A percentile compares a stretch with the other conserved stretches of the same genome.
These are phyloP conservation scores for Chaetoscypha palmicola DNA, from an alignment of 2,329 filamentous ascomycete genomes.

Conservation along the genomic window DNA sequence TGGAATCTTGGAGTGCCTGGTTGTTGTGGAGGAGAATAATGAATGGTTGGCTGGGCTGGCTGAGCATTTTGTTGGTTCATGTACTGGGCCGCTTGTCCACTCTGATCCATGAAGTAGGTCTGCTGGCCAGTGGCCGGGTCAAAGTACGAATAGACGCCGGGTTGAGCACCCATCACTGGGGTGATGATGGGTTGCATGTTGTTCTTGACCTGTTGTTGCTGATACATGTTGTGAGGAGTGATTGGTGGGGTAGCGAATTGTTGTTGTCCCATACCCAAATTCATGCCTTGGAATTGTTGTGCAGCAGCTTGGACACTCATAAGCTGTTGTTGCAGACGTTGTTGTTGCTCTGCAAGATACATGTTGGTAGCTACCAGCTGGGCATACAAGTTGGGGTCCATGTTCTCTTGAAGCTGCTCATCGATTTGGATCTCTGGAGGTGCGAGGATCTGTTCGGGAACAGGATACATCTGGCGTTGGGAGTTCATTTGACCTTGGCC, in stretches of 20 bases:
- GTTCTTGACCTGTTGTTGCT: conserved; percentile 30
- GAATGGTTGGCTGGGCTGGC: conserved; percentile 28
- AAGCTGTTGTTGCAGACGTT: conserved; percentile 89
- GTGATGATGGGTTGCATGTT: conserved; percentile 40
- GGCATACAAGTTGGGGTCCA: conserved; percentile 81
- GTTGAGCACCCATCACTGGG: conserved; percentile 52
- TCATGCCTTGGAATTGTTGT: conserved; percentile 75
- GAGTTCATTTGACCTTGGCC: conserved; percentile 38
- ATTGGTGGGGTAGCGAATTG: conserved; percentile 45
- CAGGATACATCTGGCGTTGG: conserved; percentile 54
- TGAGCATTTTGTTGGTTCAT: conserved; percentile 33
- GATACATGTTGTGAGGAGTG: conserved; percentile 47
- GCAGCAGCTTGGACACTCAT: conserved; percentile 75
- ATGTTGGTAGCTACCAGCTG: conserved; percentile 87
- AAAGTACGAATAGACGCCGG: conserved; percentile 75
- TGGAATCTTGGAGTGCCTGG: conserved; percentile 65
- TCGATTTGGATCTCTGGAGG: conserved; percentile 74
- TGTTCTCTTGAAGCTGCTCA: conserved; percentile 60
- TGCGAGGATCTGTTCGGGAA: conserved; percentile 79
- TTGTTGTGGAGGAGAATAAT: conserved; percentile 44
- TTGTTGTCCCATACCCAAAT: conserved; percentile 45
- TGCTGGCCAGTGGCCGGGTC: conserved; percentile 83
- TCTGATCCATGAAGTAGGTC: conserved; percentile 56
- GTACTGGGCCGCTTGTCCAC: conserved; percentile 37
- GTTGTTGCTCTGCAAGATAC: conserved; percentile 90